Evolutionary conservation across 495 filamentous ascomycete genomes (phyloP), one percentile per base, ranked within the genome.

Genomic region (Lepidopterella palustris): DNA sequence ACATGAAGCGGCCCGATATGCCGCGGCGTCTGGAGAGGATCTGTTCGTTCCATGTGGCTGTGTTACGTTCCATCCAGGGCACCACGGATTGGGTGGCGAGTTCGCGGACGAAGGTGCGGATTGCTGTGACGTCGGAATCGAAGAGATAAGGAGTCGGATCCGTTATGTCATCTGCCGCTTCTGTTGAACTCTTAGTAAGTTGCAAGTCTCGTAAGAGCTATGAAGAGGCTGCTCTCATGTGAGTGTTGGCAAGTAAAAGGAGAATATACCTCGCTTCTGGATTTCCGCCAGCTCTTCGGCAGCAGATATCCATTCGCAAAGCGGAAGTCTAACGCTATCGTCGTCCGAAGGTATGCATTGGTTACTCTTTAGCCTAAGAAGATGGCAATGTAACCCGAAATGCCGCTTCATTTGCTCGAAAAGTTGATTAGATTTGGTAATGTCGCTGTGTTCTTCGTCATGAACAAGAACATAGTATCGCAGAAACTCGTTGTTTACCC

Each of bases 321-420:
- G 75, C 1, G 92, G 92, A 1, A 95, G 76, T 53, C 83, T 81
- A 57, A 89, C 81, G 68, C 88, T 91, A 63, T 97, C 95, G 72
- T 97, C 93, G 74, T 97, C 95, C 0, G 90, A 90, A 35, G 89
- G 85, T 18, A 90, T 84, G 72, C 90, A 93, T 64, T 89, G 87
- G 56, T 84, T 86, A 65, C 87, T 90, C 64, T 92, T 82, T 23
- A 98, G 76, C 39, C 93, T 77, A 4, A 98, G 79, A 2, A 98
- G 79, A 72, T 97, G 93, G 70, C 93, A 98, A 71, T 97, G 91
- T 21, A 98, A 76, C 3, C 93, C 93, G 64, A 97, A 92, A 71
- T 96, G 90, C 25, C 92, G 82, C 73, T 97, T 97, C 93, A 98
- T 98, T 70, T 95, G 88, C 61, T 97, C 92, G 68, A 93, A 98